Conservation (phyloP, 164 flowering plant genomes). For the Stephania yunnanensis region DNA sequence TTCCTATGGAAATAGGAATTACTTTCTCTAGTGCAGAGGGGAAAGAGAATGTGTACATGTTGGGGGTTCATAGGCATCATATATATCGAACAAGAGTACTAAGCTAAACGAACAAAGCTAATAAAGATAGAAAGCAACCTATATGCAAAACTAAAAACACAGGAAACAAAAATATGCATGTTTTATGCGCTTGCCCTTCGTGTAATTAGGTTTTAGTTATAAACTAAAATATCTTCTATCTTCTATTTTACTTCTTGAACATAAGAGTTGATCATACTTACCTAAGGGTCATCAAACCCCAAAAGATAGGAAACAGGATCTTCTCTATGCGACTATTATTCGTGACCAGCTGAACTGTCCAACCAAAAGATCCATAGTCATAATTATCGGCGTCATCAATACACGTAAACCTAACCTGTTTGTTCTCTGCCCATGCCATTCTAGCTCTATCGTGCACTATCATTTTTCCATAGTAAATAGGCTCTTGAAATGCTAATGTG, state of each 20-base stretch:
- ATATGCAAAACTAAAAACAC: no score
- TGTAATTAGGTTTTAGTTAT: no score
- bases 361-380: slow-evolving; percentile 75
- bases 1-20: no score
- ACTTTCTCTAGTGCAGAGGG: no score
- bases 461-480: slow-evolving; percentile 64
- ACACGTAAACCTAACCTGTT: slow-evolving; percentile 47
- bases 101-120: no score
- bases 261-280: slow-evolving; percentile 12
- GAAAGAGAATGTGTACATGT: no score
- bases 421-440: slow-evolving; percentile 58
- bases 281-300: slow-evolving; percentile 99
- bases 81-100: no score
- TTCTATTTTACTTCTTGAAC: neutral
- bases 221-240: neutral
- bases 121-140: no score
- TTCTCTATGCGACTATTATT: slow-evolving; percentile 77
- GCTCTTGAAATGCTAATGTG: slow-evolving; percentile 51
- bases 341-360: slow-evolving; percentile 80
- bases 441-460: slow-evolving; percentile 37
- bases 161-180: no score
- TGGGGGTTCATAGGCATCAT: no score
- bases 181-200: no score
- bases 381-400: slow-evolving; percentile 41
- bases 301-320: slow-evolving; percentile 83